Evolutionary conservation across 345 rosid species (phyloP), one percentile per base, ranked within the genome.

Genomic region (Kernera saxatilis): DNA sequence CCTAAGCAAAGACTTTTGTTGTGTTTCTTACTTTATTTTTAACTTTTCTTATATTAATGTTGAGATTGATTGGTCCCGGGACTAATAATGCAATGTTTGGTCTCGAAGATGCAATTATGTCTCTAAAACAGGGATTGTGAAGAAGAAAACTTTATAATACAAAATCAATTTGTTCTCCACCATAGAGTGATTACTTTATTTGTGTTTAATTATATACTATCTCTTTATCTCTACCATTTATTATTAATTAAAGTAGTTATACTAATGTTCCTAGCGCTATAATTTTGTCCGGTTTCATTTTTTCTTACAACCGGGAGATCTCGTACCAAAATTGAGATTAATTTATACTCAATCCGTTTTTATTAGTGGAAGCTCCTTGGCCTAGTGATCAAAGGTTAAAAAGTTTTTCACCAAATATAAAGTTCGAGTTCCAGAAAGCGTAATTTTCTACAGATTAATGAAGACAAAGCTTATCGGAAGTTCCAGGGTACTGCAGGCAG

Each of bases 1-100:
- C 60, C 75, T 19, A 71, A 71, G 75, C 68, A 71, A 71, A 49
- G 68, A 70, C 68, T 70, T 37, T 35, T 15, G 64, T 29, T 70
- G 59, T 27, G 23, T 36, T 27, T 52, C 52, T 27, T 44, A 69
- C 35, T 33, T 22, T 69, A 25, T 11, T 23, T 54, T 54, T 14
- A 41, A 22, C 13, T 5, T 49, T 25, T 32, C 12, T 6, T 33
- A 26, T 21, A 8, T 29, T 9, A 37, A 18, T 29, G 14, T 49
- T 48, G 8, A 48, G 58, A 70, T 59, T 5, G 26, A 53, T 67
- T 40, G 55, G 29, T 29, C 30, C 41, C 9, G 36, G 41, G 23
- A 8, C 17, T 15, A 32, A 58, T 69, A 23, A 69, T 46, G 58
- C 29, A 48, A 48, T 59, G 40, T 48, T 50, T 48, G 11, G 37